Base-by-base conservation (phyloP, 2,329 filamentous ascomycete species). In the Penicillium verrucosum region DNA sequence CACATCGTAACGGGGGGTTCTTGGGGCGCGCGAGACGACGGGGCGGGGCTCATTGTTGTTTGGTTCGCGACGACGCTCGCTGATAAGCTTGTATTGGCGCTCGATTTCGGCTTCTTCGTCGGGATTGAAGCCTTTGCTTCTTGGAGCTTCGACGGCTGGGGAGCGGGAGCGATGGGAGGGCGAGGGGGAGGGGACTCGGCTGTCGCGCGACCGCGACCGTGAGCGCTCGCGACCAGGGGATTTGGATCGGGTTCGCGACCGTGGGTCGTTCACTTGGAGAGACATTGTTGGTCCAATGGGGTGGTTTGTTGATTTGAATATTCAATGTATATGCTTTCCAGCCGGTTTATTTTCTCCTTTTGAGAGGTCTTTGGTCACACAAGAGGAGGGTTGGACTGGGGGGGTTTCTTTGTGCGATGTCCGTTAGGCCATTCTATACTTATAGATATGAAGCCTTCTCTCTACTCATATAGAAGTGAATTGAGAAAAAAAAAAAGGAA, bases 181-280 rank as follows among this genome's bases (percentile, higher is more conserved):
- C 11, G 68, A 64, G 23, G 72, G 68, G 27, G 68, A 69, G 12
- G 72, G 66, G 12, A 60, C 65, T 43, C 75, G 72, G 51, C 57
- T 67, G 59, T 77, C 75, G 68, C 76, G 76, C 64, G 76, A 78
- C 51, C 71, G 71, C 64, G 76, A 77, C 51, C 71, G 71, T 44
- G 76, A 78, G 57, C 75, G 74, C 42, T 77, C 76, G 43, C 73
- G 70, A 29, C 75, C 74, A 34, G 76, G 77, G 34, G 77, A 79
- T 60, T 74, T 78, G 59, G 77, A 79, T 53, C 77, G 72, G 59
- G 72, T 73, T 54, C 77, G 75, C 61, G 73, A 74, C 65, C 74
- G 73, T 65, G 74, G 68, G 62, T 75, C 73, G 55, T 71, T 62
- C 50, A 75, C 73, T 54, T 73, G 71, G 38, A 78, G 72, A 32